Base-by-base conservation (phyloP, 257 asterid species). In the Gentiana dahurica region DNA sequence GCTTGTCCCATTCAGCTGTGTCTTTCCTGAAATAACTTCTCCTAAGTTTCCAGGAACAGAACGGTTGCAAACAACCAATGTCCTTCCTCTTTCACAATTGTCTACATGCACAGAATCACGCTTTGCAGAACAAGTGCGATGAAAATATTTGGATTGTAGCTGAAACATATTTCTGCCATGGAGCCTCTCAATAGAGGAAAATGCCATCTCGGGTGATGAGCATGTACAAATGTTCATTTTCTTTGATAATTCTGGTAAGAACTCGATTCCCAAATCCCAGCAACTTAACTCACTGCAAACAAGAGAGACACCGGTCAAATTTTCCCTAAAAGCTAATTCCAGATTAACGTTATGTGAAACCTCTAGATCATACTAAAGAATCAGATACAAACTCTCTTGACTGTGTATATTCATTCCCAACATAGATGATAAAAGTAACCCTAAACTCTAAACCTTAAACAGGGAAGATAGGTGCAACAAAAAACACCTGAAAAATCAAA, bases 11-110 rank as follows among this genome's bases (percentile, higher is more conserved):
- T 68, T 69, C 63, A 72, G 72, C 69, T 57, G 68, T 61, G 68
- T 71, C 81, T 74, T 78, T 63, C 83, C 71, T 3, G 71, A 68
- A 63, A 52, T 64, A 13, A 75, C 78, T 65, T 84, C 89, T 62
- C 83, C 87, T 77, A 88, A 56, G 55, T 65, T 85, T 36, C 80
- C 82, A 34, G 94, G 86, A 37, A 76, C 74, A 49, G 70, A 72
- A 65, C 77, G 95, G 73, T 86, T 65, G 50, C 86, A 83, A 62
- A 81, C 62, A 12, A 68, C 61, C 39, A 68, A 71, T 62, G 73
- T 81, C 65, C 71, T 77, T 59, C 38, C 53, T 66, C 9, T 41
- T 41, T 41, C 67, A 36, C 59, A 75, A 36, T 61, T 64, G 54
- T 61, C 64, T 58, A 60, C 55, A 8, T 36, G 73, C 34, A 53